Conservation (phyloP, 1,139 yeast species). For the Geotrichum phurueaensis region DNA sequence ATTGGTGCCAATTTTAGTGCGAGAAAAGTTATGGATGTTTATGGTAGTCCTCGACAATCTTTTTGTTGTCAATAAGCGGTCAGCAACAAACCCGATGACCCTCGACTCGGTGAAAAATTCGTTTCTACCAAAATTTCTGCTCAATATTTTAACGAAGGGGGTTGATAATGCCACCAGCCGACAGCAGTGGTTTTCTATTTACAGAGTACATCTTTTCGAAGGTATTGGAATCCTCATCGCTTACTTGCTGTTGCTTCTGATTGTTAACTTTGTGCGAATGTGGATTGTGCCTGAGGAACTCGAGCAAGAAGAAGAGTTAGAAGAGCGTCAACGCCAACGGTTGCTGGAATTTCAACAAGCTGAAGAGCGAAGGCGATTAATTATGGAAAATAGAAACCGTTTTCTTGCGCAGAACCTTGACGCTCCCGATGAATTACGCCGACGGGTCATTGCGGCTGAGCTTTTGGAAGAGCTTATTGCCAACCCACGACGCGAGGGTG, state of each 20-base stretch:
- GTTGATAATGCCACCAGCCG: neutral
- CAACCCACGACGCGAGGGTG: constrained; percentile 28
- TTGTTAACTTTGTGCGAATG: constrained; percentile 34
- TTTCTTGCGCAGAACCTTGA: neutral
- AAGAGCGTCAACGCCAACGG: constrained; percentile 1
- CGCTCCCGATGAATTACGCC: neutral
- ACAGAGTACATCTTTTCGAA: constrained; percentile 26
- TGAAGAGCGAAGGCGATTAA: neutral
- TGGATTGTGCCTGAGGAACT: constrained; percentile 31
- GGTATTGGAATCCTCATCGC: constrained; percentile 32
- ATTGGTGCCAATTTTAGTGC: neutral
- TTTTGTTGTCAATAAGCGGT: constrained; percentile 1
- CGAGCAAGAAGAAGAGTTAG: constrained; percentile 10
- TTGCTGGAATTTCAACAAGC: neutral
- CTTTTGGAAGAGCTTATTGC: constrained; percentile 11
- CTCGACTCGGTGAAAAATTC: neutral
- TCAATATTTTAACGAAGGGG: neutral
- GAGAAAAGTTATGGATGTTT: constrained; percentile 8
- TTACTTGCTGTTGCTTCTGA: constrained; percentile 27
- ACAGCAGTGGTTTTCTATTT: neutral
- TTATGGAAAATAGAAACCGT: neutral
- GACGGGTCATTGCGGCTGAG: constrained; percentile 20
- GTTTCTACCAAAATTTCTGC: neutral
- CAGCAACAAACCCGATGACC: neutral
- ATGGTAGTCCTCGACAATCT: constrained; percentile 1